Conservation (phyloP, 345 rosid genomes). For the Bretschneidera sinensis region DNA sequence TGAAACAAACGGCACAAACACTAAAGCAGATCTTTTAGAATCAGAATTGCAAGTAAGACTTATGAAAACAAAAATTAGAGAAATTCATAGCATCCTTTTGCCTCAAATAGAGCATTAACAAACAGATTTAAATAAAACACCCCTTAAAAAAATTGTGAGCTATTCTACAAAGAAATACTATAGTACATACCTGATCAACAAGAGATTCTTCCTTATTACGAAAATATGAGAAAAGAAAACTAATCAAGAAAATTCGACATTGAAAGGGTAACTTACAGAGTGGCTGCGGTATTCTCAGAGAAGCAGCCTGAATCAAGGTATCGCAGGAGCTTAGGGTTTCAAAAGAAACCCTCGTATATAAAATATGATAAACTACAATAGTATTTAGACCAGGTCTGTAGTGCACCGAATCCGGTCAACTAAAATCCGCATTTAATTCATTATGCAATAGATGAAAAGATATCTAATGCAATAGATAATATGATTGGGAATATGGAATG, state of each 20-base stretch:
- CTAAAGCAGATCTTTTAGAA: too few species aligned
- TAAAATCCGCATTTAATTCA: background rate
- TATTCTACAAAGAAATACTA: background rate
- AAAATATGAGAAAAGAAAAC: background rate
- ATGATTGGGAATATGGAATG: background rate
- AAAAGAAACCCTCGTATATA: background rate
- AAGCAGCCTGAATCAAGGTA: constrained; percentile 7
- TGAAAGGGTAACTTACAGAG: background rate
- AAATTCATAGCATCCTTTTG: background rate
- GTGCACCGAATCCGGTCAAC: background rate
- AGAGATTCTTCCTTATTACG: background rate
- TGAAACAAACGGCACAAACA: background rate
- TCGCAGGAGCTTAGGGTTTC: constrained; percentile 3
- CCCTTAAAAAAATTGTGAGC: background rate
- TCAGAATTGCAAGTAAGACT: background rate
- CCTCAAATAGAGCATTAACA: background rate
- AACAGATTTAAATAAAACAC: background rate
- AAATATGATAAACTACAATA: too few species aligned
- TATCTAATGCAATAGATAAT: background rate
- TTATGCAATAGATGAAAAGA: background rate
- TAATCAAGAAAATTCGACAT: constrained; percentile 6
- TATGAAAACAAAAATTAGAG: background rate
- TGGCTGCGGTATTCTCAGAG: constrained; percentile 1
- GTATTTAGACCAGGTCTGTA: background rate
- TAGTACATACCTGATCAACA: constrained; percentile 1